These are phyloP conservation scores for Basidiobolus meristosporus DNA, from an alignment of 371 early-diverging fungal species.

Conservation along the genomic window DNA sequence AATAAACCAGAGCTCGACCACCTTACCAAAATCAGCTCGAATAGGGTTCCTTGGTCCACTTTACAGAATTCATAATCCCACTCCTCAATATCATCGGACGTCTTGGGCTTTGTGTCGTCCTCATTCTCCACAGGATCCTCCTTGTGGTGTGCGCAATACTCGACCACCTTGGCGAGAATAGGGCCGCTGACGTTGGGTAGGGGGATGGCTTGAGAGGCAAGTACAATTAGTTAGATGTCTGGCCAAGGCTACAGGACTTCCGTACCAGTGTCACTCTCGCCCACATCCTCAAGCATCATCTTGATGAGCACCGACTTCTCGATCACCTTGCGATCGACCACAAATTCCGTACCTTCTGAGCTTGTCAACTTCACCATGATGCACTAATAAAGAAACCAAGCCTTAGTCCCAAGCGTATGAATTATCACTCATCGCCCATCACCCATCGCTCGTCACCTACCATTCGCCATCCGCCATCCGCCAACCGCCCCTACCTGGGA, in stretches of 20 bases:
- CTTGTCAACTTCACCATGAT: too few relatives aligned
- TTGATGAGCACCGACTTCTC: conserved; percentile 78
- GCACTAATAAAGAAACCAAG: too few relatives aligned
- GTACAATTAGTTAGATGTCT: too few relatives aligned
- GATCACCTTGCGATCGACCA: conserved; percentile 64
- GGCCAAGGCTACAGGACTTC: conserved; percentile 68
- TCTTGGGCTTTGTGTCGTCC: too few relatives aligned
- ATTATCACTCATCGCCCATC: too few relatives aligned
- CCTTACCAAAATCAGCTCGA: conserved; percentile 65
- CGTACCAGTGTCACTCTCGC: conserved; percentile 28
- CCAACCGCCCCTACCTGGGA: too few relatives aligned
- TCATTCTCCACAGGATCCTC: conserved; percentile 35
- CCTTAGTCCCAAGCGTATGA: too few relatives aligned
- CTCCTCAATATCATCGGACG: conserved; percentile 54
- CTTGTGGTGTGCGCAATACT: conserved; percentile 68
- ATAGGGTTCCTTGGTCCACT: conserved; percentile 76
- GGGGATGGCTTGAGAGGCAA: conserved; percentile 61
- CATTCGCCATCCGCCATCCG: too few relatives aligned
- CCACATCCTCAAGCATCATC: conserved; percentile 80
- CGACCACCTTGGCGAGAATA: conserved; percentile 19
- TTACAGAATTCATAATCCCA: conserved; percentile 71
- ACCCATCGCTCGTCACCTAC: too few relatives aligned
- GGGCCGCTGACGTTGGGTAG: neutral
- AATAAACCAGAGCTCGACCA: too few relatives aligned
- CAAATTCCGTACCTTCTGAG: conserved; percentile 53